Evolutionary conservation across 2,329 filamentous ascomycete species (phyloP).

Genomic region (Fusarium albidum): DNA sequence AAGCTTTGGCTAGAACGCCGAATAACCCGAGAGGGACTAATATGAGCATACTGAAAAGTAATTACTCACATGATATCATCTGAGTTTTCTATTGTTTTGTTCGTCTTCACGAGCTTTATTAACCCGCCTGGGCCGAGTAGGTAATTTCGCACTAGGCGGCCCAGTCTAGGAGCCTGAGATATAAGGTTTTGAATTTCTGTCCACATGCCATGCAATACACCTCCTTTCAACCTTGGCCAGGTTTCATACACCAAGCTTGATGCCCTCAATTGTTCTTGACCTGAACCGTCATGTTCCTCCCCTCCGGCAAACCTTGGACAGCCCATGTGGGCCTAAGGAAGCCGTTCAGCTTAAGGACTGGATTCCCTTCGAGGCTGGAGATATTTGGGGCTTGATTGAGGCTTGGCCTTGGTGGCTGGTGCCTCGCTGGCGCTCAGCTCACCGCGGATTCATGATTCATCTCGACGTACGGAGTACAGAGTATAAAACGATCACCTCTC

Average conservation of each 20-base stretch:
- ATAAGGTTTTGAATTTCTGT: neutral
- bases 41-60: neutral
- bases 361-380: neutral
- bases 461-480: too few species aligned
- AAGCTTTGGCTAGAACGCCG: neutral
- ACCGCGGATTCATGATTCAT: neutral
- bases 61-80: conserved; percentile 1
- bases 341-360: neutral
- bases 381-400: neutral
- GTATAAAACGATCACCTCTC: neutral
- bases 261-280: conserved; percentile 1
- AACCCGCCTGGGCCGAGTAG: neutral
- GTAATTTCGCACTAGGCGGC: neutral
- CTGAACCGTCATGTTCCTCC: neutral
- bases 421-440: conserved; percentile 7
- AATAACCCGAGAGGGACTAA: neutral
- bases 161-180: neutral
- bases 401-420: conserved; percentile 9
- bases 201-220: too few species aligned
- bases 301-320: neutral
- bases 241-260: neutral
- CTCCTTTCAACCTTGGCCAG: neutral
- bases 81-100: conserved; percentile 31
- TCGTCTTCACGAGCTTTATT: neutral
- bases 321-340: neutral